Conservation (phyloP, 1,284 basidiomycete species). For the Ceratobasidium sp. region DNA sequence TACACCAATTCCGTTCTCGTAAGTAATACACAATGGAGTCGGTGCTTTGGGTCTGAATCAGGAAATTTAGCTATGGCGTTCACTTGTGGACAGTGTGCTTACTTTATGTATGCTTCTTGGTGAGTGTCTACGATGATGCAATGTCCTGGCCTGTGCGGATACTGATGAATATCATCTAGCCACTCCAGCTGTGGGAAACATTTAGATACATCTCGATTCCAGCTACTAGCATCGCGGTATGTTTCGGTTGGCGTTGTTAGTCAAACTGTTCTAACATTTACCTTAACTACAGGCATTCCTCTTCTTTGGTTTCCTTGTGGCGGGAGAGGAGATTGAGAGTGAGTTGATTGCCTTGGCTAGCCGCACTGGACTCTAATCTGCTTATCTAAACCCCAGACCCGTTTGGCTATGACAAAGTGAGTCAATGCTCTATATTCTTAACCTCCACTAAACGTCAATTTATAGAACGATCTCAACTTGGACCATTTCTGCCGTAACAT, state of each 20-base stretch:
- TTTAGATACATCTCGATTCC: conserved; percentile 73
- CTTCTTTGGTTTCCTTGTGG: conserved; percentile 50
- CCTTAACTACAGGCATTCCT: conserved; percentile 48
- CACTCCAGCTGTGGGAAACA: conserved; percentile 69
- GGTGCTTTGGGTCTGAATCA: not conserved
- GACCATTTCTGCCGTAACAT: conserved; percentile 49
- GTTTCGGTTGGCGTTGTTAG: not conserved
- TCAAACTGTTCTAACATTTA: not conserved
- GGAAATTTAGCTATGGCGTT: conserved; percentile 61
- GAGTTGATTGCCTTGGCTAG: not conserved
- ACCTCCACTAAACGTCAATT: not conserved
- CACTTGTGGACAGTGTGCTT: conserved; percentile 69
- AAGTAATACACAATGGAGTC: conserved; percentile 43
- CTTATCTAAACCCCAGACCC: not conserved
- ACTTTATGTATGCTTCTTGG: conserved; percentile 58
- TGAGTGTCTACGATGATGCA: conserved; percentile 49
- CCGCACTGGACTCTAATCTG: conserved; percentile 42
- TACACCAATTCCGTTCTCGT: conserved; percentile 82
- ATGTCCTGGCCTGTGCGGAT: too few species aligned
- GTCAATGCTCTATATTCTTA: not conserved
- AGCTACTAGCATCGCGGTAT: conserved; percentile 43
- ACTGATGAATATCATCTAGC: conserved; percentile 50
- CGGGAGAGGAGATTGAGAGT: conserved; percentile 43
- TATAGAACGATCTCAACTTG: conserved; percentile 40
- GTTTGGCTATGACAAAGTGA: conserved; percentile 46